Base-by-base conservation (phyloP, 1,139 yeast genomes). In the Zygosaccharomyces pseudobailii region DNA sequence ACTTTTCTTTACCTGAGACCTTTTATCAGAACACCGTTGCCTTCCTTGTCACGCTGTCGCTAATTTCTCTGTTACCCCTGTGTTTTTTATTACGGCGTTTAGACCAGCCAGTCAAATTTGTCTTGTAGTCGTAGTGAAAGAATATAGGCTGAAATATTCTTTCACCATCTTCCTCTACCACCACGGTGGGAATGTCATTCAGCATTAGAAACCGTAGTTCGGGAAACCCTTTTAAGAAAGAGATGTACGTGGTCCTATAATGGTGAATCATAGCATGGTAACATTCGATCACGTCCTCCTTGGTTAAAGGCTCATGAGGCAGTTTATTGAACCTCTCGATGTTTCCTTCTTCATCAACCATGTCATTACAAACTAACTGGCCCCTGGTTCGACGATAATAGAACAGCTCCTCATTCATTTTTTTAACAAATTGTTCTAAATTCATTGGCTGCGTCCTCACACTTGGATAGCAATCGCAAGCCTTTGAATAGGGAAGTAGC, bases 371-470 rank as follows among this genome's bases (percentile, higher is more conserved):
- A 7, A 55, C 41, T 33, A 63, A 46, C 48, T 64, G 63, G 9
- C 54, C 47, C 43, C 57, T 51, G 40, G 53, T 49, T 36, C 55
- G 54, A 45, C 68, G 55, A 44, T 66, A 63, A 42, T 38, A 50
- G 42, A 53, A 45, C 33, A 49, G 36, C 43, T 54, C 60, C 36
- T 50, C 51, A 47, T 71, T 71, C 57, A 66, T 67, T 36, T 59
- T 56, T 1, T 51, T 47, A 10, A 70, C 62, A 46, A 69, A 67
- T 24, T 61, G 55, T 10, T 62, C 56, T 41, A 69, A 50, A 48
- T 62, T 61, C 63, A 67, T 70, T 10, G 71, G 66, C 30, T 69
- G 71, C 0, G 73, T 71, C 42, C 69, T 60, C 2, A 71, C 73
- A 37, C 71, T 63, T 25, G 74, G 74, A 49, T 66, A 70, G 37